These are phyloP conservation scores for Schoenoplectus triqueter DNA, from an alignment of 202 grass and related monocot genomes.

Conservation along the genomic window DNA sequence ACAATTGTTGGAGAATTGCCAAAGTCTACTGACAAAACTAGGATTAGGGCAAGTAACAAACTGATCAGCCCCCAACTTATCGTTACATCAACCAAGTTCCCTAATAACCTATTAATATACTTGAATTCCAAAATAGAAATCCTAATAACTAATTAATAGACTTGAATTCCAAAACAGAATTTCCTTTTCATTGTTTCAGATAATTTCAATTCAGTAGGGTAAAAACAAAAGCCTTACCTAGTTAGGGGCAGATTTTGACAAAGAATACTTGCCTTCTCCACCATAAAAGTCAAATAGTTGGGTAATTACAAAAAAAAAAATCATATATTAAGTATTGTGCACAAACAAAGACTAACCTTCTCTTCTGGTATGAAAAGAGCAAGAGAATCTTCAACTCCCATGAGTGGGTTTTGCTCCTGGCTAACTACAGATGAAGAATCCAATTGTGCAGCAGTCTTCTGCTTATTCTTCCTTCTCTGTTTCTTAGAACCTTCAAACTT, in stretches of 20 bases:
- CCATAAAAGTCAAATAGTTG: slow-evolving; percentile 14
- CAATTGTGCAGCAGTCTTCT: slow-evolving; percentile 49
- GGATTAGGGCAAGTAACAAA: slow-evolving; percentile 11
- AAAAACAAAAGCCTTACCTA: not conserved
- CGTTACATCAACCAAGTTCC: not conserved
- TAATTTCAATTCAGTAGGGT: not conserved
- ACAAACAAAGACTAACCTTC: slow-evolving; percentile 55
- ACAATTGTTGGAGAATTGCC: not conserved
- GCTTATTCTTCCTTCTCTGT: slow-evolving; percentile 74
- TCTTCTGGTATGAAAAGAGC: slow-evolving; percentile 44
- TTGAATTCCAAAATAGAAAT: slow-evolving; percentile 10
- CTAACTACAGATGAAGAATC: slow-evolving; percentile 52
- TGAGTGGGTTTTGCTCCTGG: slow-evolving; percentile 45
- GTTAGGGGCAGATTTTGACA: not conserved
- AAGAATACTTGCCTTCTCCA: not conserved
- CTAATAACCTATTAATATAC: not conserved
- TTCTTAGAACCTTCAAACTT: slow-evolving; percentile 82
- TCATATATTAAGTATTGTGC: not conserved
- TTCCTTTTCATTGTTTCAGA: not conserved
- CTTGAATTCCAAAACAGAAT: not conserved
- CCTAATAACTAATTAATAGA: slow-evolving; percentile 3
- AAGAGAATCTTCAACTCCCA: slow-evolving; percentile 48
- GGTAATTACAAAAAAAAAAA: not conserved
- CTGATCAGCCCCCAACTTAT: not conserved
- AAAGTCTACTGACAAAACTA: slow-evolving; percentile 20